Percentiles rank a stretch among this genome's conserved stretches.
Conservation (phyloP, 306 rosid species). For the Prunus persica region DNA sequence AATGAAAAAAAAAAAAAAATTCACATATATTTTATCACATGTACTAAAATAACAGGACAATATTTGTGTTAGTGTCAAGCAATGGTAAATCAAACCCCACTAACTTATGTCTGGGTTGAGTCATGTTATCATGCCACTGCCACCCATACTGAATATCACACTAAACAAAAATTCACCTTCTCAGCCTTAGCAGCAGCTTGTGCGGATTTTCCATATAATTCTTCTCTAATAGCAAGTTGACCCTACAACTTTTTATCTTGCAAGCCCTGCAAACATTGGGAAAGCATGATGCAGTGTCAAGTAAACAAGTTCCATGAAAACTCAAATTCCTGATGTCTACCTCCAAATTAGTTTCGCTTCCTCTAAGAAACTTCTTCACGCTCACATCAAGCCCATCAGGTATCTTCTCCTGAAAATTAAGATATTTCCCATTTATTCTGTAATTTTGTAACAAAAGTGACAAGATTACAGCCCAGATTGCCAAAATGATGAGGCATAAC, state of each 20-base stretch:
- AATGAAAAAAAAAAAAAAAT: not conserved
- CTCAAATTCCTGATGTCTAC: slow-evolving; percentile 28
- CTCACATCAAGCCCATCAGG: slow-evolving; percentile 51
- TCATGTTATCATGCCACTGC: too few relatives aligned
- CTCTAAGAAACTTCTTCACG: slow-evolving; percentile 75
- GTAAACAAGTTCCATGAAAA: not conserved
- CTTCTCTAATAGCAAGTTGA: slow-evolving; percentile 62
- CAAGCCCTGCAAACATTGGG: slow-evolving; percentile 44
- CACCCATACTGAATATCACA: not conserved
- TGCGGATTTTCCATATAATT: slow-evolving; percentile 59
- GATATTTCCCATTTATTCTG: not conserved
- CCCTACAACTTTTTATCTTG: slow-evolving; percentile 73
- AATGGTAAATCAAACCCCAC: too few relatives aligned
- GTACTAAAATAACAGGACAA: not conserved
- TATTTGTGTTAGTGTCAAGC: too few relatives aligned
- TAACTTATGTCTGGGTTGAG: too few relatives aligned
- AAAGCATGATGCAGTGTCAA: not conserved
- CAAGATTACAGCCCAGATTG: not conserved
- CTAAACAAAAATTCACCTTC: slow-evolving; percentile 42
- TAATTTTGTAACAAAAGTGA: not conserved
- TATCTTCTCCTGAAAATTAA: slow-evolving; percentile 52
- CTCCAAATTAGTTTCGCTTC: slow-evolving; percentile 62
- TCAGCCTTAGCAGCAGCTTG: slow-evolving; percentile 74
- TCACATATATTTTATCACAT: not conserved
- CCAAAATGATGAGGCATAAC: not conserved